These are phyloP conservation scores for Trypanosoma mega DNA, from an alignment of 208 protist species.

Conservation along the genomic window DNA sequence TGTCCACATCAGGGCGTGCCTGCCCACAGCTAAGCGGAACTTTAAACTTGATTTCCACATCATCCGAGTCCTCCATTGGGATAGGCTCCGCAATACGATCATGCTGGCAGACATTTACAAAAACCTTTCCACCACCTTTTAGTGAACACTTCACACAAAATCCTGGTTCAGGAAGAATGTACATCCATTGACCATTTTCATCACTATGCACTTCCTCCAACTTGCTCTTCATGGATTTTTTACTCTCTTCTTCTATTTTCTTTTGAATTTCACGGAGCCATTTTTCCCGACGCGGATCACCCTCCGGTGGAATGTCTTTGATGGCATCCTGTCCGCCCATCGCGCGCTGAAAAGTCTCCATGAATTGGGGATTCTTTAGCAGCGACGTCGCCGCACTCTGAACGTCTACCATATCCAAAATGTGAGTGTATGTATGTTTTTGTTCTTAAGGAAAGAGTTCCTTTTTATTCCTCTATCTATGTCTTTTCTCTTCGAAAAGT, in stretches of 20 bases:
- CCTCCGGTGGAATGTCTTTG: constrained; percentile 71
- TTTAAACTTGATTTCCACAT: constrained; percentile 74
- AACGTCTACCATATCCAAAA: constrained; percentile 19
- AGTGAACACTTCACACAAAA: constrained; percentile 87
- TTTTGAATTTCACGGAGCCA: constrained; percentile 76
- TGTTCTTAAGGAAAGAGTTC: constrained; percentile 15
- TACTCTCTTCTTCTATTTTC: constrained; percentile 60
- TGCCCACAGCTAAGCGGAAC: constrained; percentile 89
- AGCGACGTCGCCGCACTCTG: constrained; percentile 46
- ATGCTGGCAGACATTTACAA: constrained; percentile 90
- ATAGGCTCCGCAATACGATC: constrained; percentile 83
- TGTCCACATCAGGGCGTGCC: constrained; percentile 78
- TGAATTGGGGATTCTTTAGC: constrained; percentile 78
- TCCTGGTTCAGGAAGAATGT: constrained; percentile 70
- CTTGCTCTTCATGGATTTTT: constrained; percentile 53
- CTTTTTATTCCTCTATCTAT: constrained; percentile 10
- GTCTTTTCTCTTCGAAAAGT: neutral
- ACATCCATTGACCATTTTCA: constrained; percentile 90
- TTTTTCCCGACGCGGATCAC: constrained; percentile 58
- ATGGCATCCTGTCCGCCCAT: constrained; percentile 45
- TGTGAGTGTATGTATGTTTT: neutral
- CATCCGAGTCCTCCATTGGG: constrained; percentile 53
- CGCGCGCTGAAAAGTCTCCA: constrained; percentile 74
- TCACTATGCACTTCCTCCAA: constrained; percentile 86
- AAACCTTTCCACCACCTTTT: constrained; percentile 72